Evolutionary conservation across 1,139 yeast species (phyloP), one percentile per base, ranked within the genome.

Genomic region (Suhomyces atakaporum): DNA sequence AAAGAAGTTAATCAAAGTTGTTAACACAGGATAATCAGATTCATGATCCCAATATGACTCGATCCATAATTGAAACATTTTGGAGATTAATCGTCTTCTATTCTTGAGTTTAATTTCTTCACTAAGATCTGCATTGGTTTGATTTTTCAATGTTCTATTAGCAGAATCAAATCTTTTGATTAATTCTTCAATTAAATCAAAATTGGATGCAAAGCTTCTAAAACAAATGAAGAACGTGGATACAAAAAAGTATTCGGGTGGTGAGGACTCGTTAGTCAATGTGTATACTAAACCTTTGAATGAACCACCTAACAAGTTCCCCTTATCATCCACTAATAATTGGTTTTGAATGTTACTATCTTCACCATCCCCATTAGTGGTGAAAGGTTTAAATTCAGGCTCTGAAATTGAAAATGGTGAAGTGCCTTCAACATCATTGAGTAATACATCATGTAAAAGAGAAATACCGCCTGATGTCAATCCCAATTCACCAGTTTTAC

Each of bases 41-140:
- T 75, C 71, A 38, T 72, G 77, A 47, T 79, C 77, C 96, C 96
- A 90, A 55, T 84, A 88, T 36, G 92, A 82, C 58, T 87, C 95
- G 60, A 89, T 63, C 97, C 97, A 90, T 33, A 80, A 66, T 52
- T 79, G 84, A 51, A 88, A 79, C 59, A 84, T 69, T 48, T 75
- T 78, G 45, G 82, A 79, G 27, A 87, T 79, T 37, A 83, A 63
- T 42, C 80, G 75, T 51, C 95, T 69, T 54, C 95, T 72, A 46
- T 74, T 79, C 50, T 81, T 79, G 35, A 83, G 51, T 40, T 73
- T 69, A 14, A 79, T 65, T 44, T 78, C 77, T 9, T 73, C 61
- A 44, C 69, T 73, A 12, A 65, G 60, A 25, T 74, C 77, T 14
- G 56, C 15, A 56, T 16, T 52, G 55, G 29, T 60, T 62, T 14